These are phyloP conservation scores for Diphasiastrum complanatum DNA, from an alignment of 83 land plant species.

Conservation along the genomic window DNA sequence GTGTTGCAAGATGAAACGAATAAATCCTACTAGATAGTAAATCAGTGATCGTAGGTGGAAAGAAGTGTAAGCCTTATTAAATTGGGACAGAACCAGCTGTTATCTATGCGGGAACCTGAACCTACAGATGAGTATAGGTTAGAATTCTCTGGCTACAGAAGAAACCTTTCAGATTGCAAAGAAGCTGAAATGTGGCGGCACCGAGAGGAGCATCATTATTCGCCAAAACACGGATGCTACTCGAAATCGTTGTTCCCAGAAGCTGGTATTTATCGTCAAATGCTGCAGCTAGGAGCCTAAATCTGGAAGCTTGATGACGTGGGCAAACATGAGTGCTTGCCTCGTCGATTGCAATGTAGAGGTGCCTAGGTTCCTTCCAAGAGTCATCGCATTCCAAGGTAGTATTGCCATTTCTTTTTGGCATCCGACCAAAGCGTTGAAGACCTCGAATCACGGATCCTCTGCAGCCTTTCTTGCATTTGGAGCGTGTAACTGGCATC, in stretches of 20 bases:
- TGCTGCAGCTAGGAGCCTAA: slow-evolving; percentile 35
- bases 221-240: slow-evolving; percentile 31
- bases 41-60: too few species aligned
- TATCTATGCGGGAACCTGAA: too few species aligned
- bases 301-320: slow-evolving; percentile 23
- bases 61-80: too few species aligned
- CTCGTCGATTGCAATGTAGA: slow-evolving; percentile 41
- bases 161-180: slow-evolving; percentile 33
- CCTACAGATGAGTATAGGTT: too few species aligned
- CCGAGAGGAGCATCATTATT: slow-evolving; percentile 47
- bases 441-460: slow-evolving; percentile 37
- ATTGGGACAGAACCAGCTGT: too few species aligned
- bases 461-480: slow-evolving; percentile 32
- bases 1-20: too few species aligned
- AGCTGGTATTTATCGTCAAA: slow-evolving; percentile 34
- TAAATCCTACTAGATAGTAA: too few species aligned
- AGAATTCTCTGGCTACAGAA: too few species aligned
- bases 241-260: slow-evolving; percentile 36
- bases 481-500: slow-evolving; percentile 34
- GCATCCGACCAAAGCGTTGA: slow-evolving; percentile 38
- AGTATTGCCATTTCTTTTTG: slow-evolving; percentile 20
- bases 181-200: slow-evolving; percentile 35
- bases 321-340: slow-evolving; percentile 41
- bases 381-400: slow-evolving; percentile 15
- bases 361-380: slow-evolving; percentile 37